Conservation (phyloP, 108 stramenopile species). For the Cyclotella kingstonii region DNA sequence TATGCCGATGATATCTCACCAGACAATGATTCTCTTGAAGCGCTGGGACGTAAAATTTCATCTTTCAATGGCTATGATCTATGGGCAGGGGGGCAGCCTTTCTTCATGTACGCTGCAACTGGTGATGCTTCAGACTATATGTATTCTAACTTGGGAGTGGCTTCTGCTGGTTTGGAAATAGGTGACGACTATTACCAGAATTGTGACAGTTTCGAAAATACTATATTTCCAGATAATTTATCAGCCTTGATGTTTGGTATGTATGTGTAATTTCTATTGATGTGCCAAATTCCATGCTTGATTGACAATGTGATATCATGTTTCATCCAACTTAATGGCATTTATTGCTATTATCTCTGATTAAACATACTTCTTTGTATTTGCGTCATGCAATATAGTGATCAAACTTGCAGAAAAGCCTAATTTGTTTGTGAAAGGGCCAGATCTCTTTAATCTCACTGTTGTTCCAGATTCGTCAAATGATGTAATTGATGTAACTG, state of each 20-base stretch:
- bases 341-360: too few species aligned
- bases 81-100: conserved; percentile 27
- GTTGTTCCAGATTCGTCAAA: background rate
- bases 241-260: conserved; percentile 39
- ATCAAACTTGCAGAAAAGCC: conserved; percentile 37
- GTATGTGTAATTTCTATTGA: too few species aligned
- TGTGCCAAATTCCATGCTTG: too few species aligned
- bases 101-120: conserved; percentile 19
- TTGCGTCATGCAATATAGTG: too few species aligned
- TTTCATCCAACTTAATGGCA: too few species aligned
- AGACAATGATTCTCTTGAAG: conserved; percentile 34
- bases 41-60: conserved; percentile 34
- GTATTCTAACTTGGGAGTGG: conserved; percentile 46
- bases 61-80: conserved; percentile 24
- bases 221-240: conserved; percentile 27
- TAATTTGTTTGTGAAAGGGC: conserved; percentile 38
- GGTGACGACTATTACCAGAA: conserved; percentile 45
- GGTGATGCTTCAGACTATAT: conserved; percentile 48
- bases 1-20: conserved; percentile 25
- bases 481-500: conserved; percentile 10
- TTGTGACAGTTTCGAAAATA: conserved; percentile 42
- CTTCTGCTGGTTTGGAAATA: conserved; percentile 49
- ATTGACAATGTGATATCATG: too few species aligned
- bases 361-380: too few species aligned
- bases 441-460: conserved; percentile 35